These are phyloP conservation scores for Tetrahymena borealis DNA, from an alignment of 73 alveolate genomes.

Conservation along the genomic window DNA sequence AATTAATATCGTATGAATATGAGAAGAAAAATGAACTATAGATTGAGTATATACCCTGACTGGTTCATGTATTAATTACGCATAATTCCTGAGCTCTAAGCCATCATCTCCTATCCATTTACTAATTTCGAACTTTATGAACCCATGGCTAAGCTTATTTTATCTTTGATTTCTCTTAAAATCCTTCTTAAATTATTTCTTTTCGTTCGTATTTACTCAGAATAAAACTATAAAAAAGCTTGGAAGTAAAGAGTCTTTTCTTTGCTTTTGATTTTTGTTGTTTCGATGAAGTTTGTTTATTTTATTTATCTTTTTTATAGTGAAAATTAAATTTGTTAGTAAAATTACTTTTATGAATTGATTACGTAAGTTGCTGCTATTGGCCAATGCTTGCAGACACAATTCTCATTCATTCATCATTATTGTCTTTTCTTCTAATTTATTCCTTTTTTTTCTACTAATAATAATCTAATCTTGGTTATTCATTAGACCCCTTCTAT, in stretches of 20 bases:
- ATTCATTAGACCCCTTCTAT: too few species aligned
- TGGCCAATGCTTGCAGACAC: too few species aligned
- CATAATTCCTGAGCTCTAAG: neutral
- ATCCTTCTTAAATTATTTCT: neutral
- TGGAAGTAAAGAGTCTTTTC: neutral
- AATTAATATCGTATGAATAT: too few species aligned
- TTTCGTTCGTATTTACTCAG: neutral
- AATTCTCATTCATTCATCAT: neutral
- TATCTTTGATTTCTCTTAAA: neutral
- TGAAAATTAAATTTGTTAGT: neutral
- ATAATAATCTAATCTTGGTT: neutral
- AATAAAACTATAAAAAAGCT: neutral
- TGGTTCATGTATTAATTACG: conserved; percentile 20
- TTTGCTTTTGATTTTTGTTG: neutral
- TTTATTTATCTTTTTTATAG: neutral
- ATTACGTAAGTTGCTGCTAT: too few species aligned
- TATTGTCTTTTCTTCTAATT: neutral
- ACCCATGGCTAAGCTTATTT: conserved; percentile 13
- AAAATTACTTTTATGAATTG: too few species aligned
- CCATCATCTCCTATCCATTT: conserved; percentile 16
- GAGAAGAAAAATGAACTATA: too few species aligned
- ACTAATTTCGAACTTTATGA: conserved; percentile 44
- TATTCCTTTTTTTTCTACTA: neutral
- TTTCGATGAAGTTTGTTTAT: neutral
- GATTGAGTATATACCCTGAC: conserved; percentile 11